Base-by-base conservation (phyloP, 345 rosid species). In the Eucalyptus albens region DNA sequence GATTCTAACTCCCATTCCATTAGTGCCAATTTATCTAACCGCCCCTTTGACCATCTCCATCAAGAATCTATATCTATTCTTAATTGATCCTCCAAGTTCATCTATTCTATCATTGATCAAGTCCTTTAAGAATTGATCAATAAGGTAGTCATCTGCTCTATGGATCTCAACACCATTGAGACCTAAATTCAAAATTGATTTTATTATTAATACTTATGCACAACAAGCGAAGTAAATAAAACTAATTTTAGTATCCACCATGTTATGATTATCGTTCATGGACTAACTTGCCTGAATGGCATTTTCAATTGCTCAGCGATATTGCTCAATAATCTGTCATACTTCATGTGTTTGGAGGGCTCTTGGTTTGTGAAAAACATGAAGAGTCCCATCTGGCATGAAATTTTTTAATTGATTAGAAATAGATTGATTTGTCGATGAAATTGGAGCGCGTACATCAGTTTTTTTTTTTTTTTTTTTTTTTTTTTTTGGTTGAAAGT, bases 81-180 rank as follows among this genome's bases (percentile, higher is more conserved):
- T 1, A 2, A 56, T 56, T 56, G 62, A 56, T 56, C 29, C 29
- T 56, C 62, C 14, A 10, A 56, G 1, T 56, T 24, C 29, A 56
- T 56, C 14, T 26, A 5, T 5, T 56, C 62, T 56, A 4, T 56
- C 62, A 10, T 56, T 56, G 29, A 56, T 56, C 62, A 11, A 56
- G 62, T 56, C 62, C 29, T 56, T 56, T 24, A 56, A 24, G 62
- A 56, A 56, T 56, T 56, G 14, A 56, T 56, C 62, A 4, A 96
- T 94, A 62, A 97, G 97, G 91, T 96, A 97, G 60, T 96, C 99
- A 83, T 96, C 97, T 1, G 97, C 99, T 56, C 96, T 96, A 51
- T 96, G 99, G 90, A 96, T 94, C 94, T 97, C 99, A 87, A 96
- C 91, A 51, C 98, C 99, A 90, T 96, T 96, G 85, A 97, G 95